Percentiles rank a stretch among this genome's conserved stretches.
These are phyloP conservation scores for Saccharomycopsis hybrid DNA, from an alignment of 1,139 yeast species.

Conservation along the genomic window DNA sequence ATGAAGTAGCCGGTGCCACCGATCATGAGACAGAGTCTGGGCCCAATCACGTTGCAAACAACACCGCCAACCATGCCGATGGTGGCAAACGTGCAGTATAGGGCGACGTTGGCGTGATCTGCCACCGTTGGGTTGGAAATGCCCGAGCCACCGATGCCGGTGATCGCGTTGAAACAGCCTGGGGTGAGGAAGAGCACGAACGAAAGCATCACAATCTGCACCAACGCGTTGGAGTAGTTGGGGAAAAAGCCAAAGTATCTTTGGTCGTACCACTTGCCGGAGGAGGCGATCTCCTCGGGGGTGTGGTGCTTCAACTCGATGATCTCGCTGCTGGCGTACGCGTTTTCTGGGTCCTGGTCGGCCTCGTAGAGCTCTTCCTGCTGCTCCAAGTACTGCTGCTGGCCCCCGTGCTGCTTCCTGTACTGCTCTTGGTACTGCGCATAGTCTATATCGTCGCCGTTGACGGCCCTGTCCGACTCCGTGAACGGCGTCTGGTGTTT, in stretches of 20 bases:
- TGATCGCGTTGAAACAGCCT: conserved; percentile 52
- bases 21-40: conserved; percentile 40
- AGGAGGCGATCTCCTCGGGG: conserved; percentile 5
- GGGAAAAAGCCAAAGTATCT: conserved; percentile 29
- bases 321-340: too few species aligned
- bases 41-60: conserved; percentile 48
- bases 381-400: too few species aligned
- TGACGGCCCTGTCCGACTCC: too few species aligned
- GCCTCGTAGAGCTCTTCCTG: too few species aligned
- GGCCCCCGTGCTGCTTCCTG: too few species aligned
- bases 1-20: conserved; percentile 55
- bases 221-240: conserved; percentile 33
- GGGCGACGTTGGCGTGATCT: conserved; percentile 48
- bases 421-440: too few species aligned
- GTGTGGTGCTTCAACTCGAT: conserved; percentile 6
- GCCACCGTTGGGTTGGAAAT: conserved; percentile 35
- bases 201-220: conserved; percentile 41
- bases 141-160: conserved; percentile 49
- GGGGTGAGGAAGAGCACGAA: conserved; percentile 50
- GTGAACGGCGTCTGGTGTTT: too few species aligned
- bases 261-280: conserved; percentile 37
- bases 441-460: too few species aligned
- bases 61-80: conserved; percentile 58
- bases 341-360: too few species aligned
- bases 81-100: conserved; percentile 50